Percentiles rank a stretch among this genome's conserved stretches.
Conservation (phyloP, 192 early-diverging fungal genomes). For the Dissophora ornata region DNA sequence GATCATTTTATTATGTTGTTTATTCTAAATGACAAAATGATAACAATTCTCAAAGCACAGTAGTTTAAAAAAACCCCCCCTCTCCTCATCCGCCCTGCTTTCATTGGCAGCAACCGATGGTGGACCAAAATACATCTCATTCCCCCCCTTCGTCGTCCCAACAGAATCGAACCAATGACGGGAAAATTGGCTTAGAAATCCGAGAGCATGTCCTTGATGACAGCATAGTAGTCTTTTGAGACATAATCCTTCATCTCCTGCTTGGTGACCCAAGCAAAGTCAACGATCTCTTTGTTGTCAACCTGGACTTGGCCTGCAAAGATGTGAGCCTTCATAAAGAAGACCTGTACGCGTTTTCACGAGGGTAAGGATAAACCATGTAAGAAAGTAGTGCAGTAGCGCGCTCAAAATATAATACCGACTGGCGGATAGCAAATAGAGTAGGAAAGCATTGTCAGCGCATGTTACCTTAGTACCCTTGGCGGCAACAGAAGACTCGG, state of each 20-base stretch:
- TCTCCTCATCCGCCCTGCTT: background rate
- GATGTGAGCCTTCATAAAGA: conserved; percentile 89
- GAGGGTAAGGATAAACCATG: no score
- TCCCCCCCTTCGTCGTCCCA: background rate
- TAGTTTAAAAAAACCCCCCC: no score
- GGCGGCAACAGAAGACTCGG: conserved; percentile 21
- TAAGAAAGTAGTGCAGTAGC: no score
- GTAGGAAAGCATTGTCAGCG: no score
- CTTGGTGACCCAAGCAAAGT: conserved; percentile 83
- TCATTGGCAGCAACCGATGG: no score
- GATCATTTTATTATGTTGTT: background rate
- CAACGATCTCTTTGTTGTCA: conserved; percentile 66
- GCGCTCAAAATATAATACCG: no score
- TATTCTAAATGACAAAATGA: conserved; percentile 15
- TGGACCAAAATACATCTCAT: no score
- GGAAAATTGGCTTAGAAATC: conserved; percentile 58
- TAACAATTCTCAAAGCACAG: no score
- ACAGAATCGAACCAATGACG: no score
- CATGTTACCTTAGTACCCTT: conserved; percentile 64
- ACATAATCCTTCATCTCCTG: conserved; percentile 70
- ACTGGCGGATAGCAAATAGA: no score
- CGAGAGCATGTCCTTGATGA: conserved; percentile 64
- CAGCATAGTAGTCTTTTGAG: conserved; percentile 59
- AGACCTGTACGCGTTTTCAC: conserved; percentile 67
- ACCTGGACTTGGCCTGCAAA: conserved; percentile 77